Evolutionary conservation across 306 rosid genomes (phyloP).

Genomic region (barrel medic (Medicago truncatula)): DNA sequence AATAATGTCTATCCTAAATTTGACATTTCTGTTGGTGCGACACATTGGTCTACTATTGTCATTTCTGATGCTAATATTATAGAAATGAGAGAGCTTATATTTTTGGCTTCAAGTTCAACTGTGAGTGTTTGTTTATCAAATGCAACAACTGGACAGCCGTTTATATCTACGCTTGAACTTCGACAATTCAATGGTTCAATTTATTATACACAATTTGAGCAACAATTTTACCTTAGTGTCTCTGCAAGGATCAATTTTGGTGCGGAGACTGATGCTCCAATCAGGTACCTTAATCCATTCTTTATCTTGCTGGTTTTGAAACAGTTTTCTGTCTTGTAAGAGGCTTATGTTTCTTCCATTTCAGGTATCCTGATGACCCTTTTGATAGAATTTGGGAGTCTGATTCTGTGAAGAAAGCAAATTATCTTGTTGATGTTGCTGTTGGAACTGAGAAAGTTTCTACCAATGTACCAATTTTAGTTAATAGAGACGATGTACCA

Average conservation of each 20-base stretch:
- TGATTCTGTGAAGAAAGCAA: conserved; percentile 86
- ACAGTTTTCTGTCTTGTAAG: conserved; percentile 4
- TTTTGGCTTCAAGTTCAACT: conserved; percentile 76
- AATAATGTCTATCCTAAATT: conserved; percentile 91
- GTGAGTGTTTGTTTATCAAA: conserved; percentile 86
- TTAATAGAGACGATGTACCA: conserved; percentile 71
- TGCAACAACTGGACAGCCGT: conserved; percentile 96
- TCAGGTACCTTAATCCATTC: conserved; percentile 57
- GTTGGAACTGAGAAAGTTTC: conserved; percentile 86
- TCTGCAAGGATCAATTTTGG: conserved; percentile 98
- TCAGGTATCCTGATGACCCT: conserved; percentile 96
- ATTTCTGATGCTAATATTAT: conserved; percentile 75
- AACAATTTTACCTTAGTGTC: conserved; percentile 83
- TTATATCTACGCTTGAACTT: conserved; percentile 94
- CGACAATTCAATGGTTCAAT: conserved; percentile 92
- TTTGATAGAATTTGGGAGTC: conserved; percentile 96
- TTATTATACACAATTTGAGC: conserved; percentile 70
- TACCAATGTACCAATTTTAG: conserved; percentile 68
- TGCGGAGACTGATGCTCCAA: conserved; percentile 76
- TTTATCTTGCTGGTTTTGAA: conserved; percentile 30
- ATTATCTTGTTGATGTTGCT: conserved; percentile 93
- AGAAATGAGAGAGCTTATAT: conserved; percentile 80
- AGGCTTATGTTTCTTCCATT: conserved; percentile 24
- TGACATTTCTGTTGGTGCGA: conserved; percentile 91
- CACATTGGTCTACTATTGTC: conserved; percentile 91